A percentile compares a stretch with the other conserved stretches of the same genome.
phyloP scores from a whole-genome alignment of 208 protist species.

The Leishmania tropica region DNA sequence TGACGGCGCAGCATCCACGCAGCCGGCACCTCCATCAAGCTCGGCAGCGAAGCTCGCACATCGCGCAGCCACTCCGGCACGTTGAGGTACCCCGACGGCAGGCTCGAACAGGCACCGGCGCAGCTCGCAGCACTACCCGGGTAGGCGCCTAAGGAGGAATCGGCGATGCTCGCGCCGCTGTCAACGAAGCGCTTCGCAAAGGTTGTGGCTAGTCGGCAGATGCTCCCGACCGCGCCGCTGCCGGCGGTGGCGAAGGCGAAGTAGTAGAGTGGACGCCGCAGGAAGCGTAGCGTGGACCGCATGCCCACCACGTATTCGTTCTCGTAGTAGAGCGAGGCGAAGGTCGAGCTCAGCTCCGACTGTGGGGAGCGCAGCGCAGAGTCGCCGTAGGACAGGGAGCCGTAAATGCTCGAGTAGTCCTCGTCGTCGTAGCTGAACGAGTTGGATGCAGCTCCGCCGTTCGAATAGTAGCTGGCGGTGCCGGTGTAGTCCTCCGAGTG shows the following conservation, averaged over 20 bases:
- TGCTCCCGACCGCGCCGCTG: conserved; percentile 37
- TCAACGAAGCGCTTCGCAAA: conserved; percentile 10
- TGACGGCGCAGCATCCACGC: conserved; percentile 40
- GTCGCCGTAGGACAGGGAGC: conserved; percentile 48
- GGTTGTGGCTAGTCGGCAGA: conserved; percentile 38
- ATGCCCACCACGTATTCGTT: conserved; percentile 44
- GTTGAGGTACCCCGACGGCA: conserved; percentile 49
- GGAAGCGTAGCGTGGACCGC: conserved; percentile 41
- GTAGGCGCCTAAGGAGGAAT: background rate
- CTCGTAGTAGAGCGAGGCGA: conserved; percentile 80
- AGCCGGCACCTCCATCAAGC: conserved; percentile 58
- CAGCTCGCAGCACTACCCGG: background rate
- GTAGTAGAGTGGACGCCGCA: conserved; percentile 71
- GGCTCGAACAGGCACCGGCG: background rate
- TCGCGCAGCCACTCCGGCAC: conserved; percentile 68
- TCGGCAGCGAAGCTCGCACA: conserved; percentile 61
- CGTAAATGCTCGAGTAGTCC: conserved; percentile 40
- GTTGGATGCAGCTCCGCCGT: conserved; percentile 22
- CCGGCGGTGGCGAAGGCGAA: conserved; percentile 55
- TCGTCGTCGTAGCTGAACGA: conserved; percentile 34
- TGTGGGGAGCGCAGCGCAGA: conserved; percentile 61
- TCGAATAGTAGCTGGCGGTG: conserved; percentile 31
- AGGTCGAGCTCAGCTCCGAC: conserved; percentile 83
- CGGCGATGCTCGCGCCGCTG: conserved; percentile 5
- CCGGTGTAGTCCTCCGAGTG: conserved; percentile 24